A percentile compares a stretch with the other conserved stretches of the same genome.
Evolutionary conservation across 2,329 filamentous ascomycete genomes (phyloP).

Genomic region (Penicillium sp.): DNA sequence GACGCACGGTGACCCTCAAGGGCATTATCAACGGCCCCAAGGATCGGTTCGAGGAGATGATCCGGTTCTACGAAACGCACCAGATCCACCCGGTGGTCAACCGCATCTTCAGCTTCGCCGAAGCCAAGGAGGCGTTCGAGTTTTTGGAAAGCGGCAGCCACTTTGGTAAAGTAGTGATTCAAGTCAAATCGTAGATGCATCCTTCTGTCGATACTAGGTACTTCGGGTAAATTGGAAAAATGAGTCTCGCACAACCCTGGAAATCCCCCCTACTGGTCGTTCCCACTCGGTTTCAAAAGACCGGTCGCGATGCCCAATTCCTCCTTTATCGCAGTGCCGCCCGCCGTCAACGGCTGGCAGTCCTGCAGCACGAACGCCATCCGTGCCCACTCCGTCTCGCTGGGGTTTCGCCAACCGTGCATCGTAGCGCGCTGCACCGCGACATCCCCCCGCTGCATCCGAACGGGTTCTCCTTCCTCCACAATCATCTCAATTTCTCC

Average conservation of each 20-base stretch:
- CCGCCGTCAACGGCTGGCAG: slow-evolving; percentile 22
- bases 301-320: slow-evolving; percentile 22
- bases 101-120: slow-evolving; percentile 53
- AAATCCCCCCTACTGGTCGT: slow-evolving; percentile 7
- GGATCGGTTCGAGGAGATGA: slow-evolving; percentile 48
- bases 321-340: slow-evolving; percentile 24
- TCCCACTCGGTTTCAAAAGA: slow-evolving; percentile 15
- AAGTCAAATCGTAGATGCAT: slow-evolving; percentile 30
- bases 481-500: slow-evolving; percentile 53
- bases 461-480: slow-evolving; percentile 50
- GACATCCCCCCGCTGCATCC: slow-evolving; percentile 54
- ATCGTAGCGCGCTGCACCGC: slow-evolving; percentile 56
- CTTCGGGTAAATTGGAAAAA: neutral
- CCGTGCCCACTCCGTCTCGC: slow-evolving; percentile 48
- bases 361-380: slow-evolving; percentile 42
- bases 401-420: slow-evolving; percentile 55
- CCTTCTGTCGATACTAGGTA: neutral
- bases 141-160: slow-evolving; percentile 54
- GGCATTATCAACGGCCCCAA: slow-evolving; percentile 63
- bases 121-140: slow-evolving; percentile 54
- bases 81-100: slow-evolving; percentile 49
- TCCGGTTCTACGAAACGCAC: slow-evolving; percentile 34
- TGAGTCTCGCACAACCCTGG: neutral
- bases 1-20: slow-evolving; percentile 54
- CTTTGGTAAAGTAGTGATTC: slow-evolving; percentile 57